These are phyloP conservation scores for Amyloporia xantha DNA, from an alignment of 768 basidiomycete species.

Conservation along the genomic window DNA sequence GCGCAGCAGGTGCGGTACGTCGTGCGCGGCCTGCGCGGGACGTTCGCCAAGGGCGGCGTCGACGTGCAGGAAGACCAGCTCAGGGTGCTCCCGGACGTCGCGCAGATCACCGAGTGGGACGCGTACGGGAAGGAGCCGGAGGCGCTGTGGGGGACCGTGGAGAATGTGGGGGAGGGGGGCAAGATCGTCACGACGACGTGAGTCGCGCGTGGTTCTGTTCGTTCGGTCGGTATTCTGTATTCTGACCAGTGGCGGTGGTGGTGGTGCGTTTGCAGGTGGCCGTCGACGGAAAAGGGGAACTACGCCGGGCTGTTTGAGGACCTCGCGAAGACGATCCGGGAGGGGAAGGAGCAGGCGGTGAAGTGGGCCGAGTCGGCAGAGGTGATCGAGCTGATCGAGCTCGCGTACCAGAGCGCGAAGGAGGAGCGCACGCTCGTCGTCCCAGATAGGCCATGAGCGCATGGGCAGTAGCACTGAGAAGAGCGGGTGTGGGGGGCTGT, in stretches of 20 bases:
- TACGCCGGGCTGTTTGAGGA: conserved; percentile 62
- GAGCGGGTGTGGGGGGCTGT: not conserved
- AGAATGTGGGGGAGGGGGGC: conserved; percentile 46
- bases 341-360: conserved; percentile 46
- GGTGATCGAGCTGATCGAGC: conserved; percentile 73
- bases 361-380: conserved; percentile 69
- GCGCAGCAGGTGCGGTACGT: conserved; percentile 63
- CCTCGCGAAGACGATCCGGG: conserved; percentile 54
- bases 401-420: conserved; percentile 58
- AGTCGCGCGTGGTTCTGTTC: too few relatives aligned
- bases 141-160: conserved; percentile 54
- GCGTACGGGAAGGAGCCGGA: conserved; percentile 59
- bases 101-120: conserved; percentile 33
- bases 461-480: not conserved
- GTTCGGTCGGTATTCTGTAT: too few relatives aligned
- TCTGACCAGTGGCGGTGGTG: conserved; percentile 12
- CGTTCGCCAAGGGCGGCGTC: conserved; percentile 68
- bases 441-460: conserved; percentile 14
- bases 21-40: conserved; percentile 65
- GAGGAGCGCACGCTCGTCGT: conserved; percentile 46
- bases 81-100: conserved; percentile 44
- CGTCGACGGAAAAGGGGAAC: conserved; percentile 48
- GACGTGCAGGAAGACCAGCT: conserved; percentile 79
- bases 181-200: conserved; percentile 26
- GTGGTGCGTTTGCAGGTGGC: conserved; percentile 61